Base-by-base conservation (phyloP, 23 red algal genomes). In the Gracilaria domingensis region DNA sequence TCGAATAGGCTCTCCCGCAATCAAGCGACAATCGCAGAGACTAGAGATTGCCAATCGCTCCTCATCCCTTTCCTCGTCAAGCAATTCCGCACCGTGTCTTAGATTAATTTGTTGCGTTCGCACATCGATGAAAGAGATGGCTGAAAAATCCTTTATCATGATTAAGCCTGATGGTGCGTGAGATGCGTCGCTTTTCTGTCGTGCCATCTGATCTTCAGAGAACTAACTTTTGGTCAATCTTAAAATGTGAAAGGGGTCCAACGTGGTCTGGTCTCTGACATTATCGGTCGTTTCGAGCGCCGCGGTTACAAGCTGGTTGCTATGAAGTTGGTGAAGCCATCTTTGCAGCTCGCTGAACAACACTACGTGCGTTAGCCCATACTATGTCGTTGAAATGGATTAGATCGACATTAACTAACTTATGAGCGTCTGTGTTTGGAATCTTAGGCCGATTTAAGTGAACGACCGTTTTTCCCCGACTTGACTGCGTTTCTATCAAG, bases 201-300 rank as follows among this genome's bases (percentile, higher is more conserved):
- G 17, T 75, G n/a, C 39, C 12, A 28, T 39, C 12, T 48, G 3
- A 14, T 30, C 26, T n/a, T 2, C 39, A 77, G 2, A 77, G 16
- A 13, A 77, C 72, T 77, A 50, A 77, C 72, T 77, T 50, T 26
- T 77, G 72, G 1, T 20, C 64, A 69, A 36, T 32, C 29, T 69
- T 34, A 0, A 37, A 34, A 69, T 79, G 48, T 20, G 37, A 26
- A 48, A 82, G 84, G 67, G 71, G 94, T 96, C 23, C 94, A 96
- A 74, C 94, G 94, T 39, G 88, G 88, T 39, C 73, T 96, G 24
- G 94, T 96, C 42, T 85, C 86, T 25, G 72, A 94, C 33, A 91
- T 96, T 48, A 96, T 99, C 61, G 87, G 79, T 47, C 89, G 94
- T 55, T 99, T 99, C 54, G 97, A 99, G 66, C 33, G 80, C 9